Base-by-base conservation (phyloP, 352 stramenopile genomes). In the Globisporangium solare region DNA sequence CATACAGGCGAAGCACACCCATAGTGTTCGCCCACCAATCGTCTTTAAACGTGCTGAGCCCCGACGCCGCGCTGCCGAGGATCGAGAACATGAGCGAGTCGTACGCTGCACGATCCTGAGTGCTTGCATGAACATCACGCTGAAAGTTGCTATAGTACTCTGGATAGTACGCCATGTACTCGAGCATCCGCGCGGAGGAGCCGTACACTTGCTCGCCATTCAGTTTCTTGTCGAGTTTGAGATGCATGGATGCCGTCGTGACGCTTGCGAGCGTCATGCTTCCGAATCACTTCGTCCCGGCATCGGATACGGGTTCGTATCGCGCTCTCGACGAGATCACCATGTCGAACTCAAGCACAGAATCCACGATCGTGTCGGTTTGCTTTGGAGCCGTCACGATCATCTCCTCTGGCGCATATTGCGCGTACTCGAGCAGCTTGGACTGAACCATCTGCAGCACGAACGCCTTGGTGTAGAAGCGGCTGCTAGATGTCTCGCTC, bases 11-110 rank as follows among this genome's bases (percentile, higher is more conserved):
- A 49, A 58, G 73, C 7, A 73, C 67, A 1, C 32, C 60, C 66
- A 74, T 73, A 0, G 67, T 73, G 37, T 78, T 78, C 4, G 37
- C 58, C 63, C 55, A 70, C 58, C 61, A 78, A 47, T 66, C 67
- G 2, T 14, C 12, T 45, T 73, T 73, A 49, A 71, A 73, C 2
- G 60, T 68, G 35, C 71, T 75, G 46, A 75, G 46, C 4, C 70
- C 70, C 17, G 66, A 71, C 41, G 63, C 64, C 15, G 52, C 60
- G 18, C 66, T 46, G 7, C 69, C 69, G 5, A 77, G 45, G 12
- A 73, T 45, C 3, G 54, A 55, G 24, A 66, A 62, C 13, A 35
- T n/a, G 31, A 73, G 58, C 12, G 24, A 11, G 46, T 76, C 68
- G 45, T 64, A 70, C 21, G 27, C 6, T 2, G 21, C 13, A 0